phyloP scores from a whole-genome alignment of 176 grass and related monocot species.

The Triticum urartu region DNA sequence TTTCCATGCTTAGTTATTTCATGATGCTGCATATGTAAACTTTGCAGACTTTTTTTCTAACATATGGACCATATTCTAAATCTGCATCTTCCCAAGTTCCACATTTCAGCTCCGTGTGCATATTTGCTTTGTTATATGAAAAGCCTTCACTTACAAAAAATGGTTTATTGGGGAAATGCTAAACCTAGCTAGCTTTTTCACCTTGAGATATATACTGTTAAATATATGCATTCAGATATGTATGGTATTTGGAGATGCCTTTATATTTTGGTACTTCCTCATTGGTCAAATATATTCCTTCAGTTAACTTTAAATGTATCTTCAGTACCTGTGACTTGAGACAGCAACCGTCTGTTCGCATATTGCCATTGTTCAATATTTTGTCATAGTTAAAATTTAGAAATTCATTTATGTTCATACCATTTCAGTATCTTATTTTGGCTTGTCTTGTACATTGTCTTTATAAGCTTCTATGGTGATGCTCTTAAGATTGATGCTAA shows the following conservation, averaged over 20 bases:
- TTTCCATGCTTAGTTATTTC: conserved; percentile 18
- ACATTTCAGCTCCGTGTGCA: neutral
- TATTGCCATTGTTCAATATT: neutral
- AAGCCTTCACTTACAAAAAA: neutral
- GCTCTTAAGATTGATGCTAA: neutral
- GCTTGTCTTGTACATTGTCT: neutral
- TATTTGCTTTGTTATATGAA: neutral
- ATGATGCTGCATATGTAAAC: neutral
- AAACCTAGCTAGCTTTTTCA: neutral
- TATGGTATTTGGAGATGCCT: neutral
- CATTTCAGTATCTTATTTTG: neutral
- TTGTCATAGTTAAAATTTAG: neutral
- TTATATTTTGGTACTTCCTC: neutral
- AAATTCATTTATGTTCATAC: neutral
- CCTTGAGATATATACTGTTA: conserved; percentile 9
- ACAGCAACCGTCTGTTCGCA: neutral
- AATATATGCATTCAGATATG: neutral
- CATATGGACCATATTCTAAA: neutral
- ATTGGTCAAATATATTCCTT: neutral
- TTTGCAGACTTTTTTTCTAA: neutral
- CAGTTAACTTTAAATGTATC: neutral
- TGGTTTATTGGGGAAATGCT: neutral
- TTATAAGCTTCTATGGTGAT: conserved; percentile 8
- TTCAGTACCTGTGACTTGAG: neutral
- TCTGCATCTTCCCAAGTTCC: neutral